A percentile compares a stretch with the other conserved stretches of the same genome.
Conservation (phyloP, 768 basidiomycete species). For the Pulveroboletus ravenelii region DNA sequence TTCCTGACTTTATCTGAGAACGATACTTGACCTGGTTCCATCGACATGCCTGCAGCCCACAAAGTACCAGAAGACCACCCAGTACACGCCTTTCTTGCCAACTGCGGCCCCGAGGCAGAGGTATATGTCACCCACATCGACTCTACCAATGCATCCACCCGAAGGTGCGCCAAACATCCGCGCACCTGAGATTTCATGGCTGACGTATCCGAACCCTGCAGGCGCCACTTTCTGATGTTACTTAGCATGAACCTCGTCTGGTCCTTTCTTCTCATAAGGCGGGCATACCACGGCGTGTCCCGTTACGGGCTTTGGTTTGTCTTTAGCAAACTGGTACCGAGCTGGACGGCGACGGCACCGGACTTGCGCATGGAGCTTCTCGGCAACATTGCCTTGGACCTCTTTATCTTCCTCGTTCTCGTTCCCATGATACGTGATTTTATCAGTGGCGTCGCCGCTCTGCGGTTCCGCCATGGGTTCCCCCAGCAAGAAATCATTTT, state of each 20-base stretch:
- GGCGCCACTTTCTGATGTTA: conserved; percentile 26
- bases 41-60: conserved; percentile 24
- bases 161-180: conserved; percentile 20
- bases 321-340: conserved; percentile 19
- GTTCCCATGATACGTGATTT: conserved; percentile 25
- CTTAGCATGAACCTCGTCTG: conserved; percentile 24
- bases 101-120: conserved; percentile 18
- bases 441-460: conserved; percentile 7
- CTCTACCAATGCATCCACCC: conserved; percentile 10
- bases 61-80: conserved; percentile 27
- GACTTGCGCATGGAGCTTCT: conserved; percentile 14
- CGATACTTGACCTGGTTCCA: neutral
- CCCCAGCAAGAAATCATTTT: conserved; percentile 27
- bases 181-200: neutral
- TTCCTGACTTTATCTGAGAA: too few relatives aligned
- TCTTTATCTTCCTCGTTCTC: conserved; percentile 25
- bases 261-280: conserved; percentile 22
- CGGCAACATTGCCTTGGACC: conserved; percentile 23
- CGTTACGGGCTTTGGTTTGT: conserved; percentile 28
- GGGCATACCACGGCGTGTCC: conserved; percentile 19
- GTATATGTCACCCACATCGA: conserved; percentile 31
- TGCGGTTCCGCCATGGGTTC: conserved; percentile 29
- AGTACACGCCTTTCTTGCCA: conserved; percentile 16
- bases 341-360: conserved; percentile 13
- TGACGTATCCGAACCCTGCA: conserved; percentile 13